phyloP scores from a whole-genome alignment of 306 rosid species.

The Spatholobus suberectus region DNA sequence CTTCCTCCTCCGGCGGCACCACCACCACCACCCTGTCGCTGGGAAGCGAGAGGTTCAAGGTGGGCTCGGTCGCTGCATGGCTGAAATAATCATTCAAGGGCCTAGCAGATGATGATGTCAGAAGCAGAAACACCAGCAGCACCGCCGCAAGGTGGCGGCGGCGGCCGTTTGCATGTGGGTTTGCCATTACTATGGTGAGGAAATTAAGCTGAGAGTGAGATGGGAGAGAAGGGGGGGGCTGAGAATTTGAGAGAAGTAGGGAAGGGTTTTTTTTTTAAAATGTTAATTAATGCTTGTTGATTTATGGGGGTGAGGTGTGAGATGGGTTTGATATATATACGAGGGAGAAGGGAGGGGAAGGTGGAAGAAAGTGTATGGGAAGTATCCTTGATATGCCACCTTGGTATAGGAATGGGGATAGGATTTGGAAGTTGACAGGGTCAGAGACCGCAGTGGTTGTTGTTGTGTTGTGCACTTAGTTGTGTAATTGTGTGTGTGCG shows the following conservation, averaged over 20 bases:
- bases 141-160: not conserved
- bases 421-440: conserved; percentile 35
- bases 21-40: not conserved
- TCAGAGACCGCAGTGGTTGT: not conserved
- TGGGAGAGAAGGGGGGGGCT: not conserved
- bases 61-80: not conserved
- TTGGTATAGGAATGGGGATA: not conserved
- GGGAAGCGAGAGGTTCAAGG: conserved; percentile 46
- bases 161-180: not conserved
- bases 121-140: conserved; percentile 13
- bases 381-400: not conserved
- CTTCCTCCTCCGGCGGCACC: not conserved
- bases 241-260: conserved; percentile 18
- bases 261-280: not conserved
- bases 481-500: not conserved
- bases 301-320: not conserved
- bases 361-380: too few species aligned
- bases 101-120: conserved; percentile 45
- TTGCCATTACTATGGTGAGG: conserved; percentile 36
- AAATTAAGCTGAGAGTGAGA: not conserved
- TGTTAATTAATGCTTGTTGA: not conserved
- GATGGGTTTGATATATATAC: not conserved
- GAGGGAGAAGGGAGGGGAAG: too few species aligned
- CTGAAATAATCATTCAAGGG: conserved; percentile 22
- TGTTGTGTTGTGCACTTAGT: not conserved